A percentile compares a stretch with the other conserved stretches of the same genome.
Conservation (phyloP, 108 stramenopile genomes). For the Pseudonitzschia delicatissima region DNA sequence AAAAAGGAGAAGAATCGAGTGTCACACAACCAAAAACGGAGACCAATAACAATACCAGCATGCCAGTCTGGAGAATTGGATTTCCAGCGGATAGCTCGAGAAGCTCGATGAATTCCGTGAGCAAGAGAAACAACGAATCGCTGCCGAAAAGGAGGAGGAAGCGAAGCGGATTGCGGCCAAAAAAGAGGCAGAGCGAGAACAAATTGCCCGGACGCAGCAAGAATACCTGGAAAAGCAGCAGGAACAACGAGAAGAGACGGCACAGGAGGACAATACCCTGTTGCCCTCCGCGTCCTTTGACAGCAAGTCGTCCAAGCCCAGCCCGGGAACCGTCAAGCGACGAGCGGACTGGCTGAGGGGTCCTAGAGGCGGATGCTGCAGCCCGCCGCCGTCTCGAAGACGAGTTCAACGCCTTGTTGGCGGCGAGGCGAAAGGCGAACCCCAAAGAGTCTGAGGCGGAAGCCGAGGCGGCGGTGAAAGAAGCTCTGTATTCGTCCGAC, state of each 20-base stretch:
- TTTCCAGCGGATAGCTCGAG: conserved; percentile 21
- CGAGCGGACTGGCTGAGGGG: conserved; percentile 10
- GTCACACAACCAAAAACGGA: too few relatives aligned
- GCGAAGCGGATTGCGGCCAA: neutral
- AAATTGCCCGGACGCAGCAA: conserved; percentile 12
- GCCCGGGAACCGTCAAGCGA: neutral
- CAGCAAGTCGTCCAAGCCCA: neutral
- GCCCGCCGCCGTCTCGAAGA: conserved; percentile 14
- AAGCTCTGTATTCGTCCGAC: neutral
- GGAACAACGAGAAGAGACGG: conserved; percentile 6
- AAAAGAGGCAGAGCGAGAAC: conserved; percentile 15
- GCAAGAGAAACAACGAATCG: conserved; percentile 19
- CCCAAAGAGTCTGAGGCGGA: conserved; percentile 8
- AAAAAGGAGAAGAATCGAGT: too few relatives aligned
- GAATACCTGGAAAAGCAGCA: conserved; percentile 13
- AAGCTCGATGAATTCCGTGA: conserved; percentile 29
- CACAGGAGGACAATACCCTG: neutral
- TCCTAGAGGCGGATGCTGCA: conserved; percentile 4
- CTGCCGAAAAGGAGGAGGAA: conserved; percentile 23
- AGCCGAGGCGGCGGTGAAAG: conserved; percentile 2
- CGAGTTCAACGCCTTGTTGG: neutral
- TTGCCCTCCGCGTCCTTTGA: neutral
- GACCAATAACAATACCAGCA: too few relatives aligned
- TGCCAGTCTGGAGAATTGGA: too few relatives aligned
- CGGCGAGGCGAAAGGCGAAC: neutral